Evolutionary conservation across 805 yeast species (phyloP), one percentile per base, ranked within the genome.

Genomic region (Lachancea cidri): DNA sequence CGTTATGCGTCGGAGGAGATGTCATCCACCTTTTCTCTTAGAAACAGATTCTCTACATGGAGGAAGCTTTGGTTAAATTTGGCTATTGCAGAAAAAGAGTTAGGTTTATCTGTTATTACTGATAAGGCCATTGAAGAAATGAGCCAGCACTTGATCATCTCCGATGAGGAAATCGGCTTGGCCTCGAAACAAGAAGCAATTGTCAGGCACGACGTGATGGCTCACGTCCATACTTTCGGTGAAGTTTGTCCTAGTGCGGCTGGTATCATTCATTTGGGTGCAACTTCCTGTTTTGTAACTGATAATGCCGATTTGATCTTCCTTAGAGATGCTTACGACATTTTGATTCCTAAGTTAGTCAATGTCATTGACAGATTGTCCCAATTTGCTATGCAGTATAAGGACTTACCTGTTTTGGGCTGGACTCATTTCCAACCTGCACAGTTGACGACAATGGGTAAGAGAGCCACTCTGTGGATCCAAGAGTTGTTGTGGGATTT

Each of bases 401-500:
- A 93, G 71, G 98, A 93, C 66, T 67, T 89, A 67, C 98, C 98
- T 29, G 96, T 89, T 33, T 76, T 93, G 52, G 98, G 98, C 27
- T 93, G 98, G 98, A 93, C 98, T 43, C 98, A 93, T 68, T 93
- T 93, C 79, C 98, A 93, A 73, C 98, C 98, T 13, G 98, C 98
- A 40, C 98, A 93, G 72, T 79, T 93, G 65, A 91, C 98, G 53
- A 93, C 98, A 25, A 95, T 93, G 49, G 98, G 98, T 65, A 93
- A 93, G 74, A 83, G 98, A 70, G 94, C 95, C 42, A 88, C 97
- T 34, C 73, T 93, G 60, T 93, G 98, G 98, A 73, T 93, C 55
- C 98, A 93, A 74, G 98, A 93, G 68, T 73, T 93, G 57, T 74
- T 93, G 57, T 93, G 98, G 98, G 98, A 93, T 69, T 77, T 93